Evolutionary conservation across 495 filamentous ascomycete genomes (phyloP).

Genomic region (Talaromyces ruber): DNA sequence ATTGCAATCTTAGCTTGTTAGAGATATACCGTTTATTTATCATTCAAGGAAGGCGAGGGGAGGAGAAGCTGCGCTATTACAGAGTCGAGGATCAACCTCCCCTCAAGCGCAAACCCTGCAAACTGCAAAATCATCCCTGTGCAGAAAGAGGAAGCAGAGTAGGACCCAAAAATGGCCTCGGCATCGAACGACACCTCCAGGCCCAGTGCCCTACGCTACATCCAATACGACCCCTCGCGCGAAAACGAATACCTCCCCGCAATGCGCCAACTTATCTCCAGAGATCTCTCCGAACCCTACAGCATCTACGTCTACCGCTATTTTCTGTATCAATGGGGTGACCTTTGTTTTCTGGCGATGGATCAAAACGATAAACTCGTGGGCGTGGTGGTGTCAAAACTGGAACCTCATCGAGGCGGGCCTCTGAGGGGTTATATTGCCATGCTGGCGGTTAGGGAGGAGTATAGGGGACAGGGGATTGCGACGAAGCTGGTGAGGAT

Average conservation of each 20-base stretch:
- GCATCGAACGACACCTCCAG: neutral
- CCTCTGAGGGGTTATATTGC: constrained; percentile 93
- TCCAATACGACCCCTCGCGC: constrained; percentile 71
- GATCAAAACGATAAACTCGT: constrained; percentile 48
- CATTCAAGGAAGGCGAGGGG: neutral
- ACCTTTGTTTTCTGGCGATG: constrained; percentile 88
- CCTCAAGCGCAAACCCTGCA: neutral
- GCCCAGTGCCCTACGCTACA: constrained; percentile 53
- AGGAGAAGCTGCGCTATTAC: neutral
- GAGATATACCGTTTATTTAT: neutral
- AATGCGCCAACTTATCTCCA: constrained; percentile 89
- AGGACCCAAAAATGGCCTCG: neutral
- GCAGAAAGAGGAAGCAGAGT: neutral
- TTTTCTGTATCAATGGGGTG: constrained; percentile 96
- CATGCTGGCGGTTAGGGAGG: constrained; percentile 83
- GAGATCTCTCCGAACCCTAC: constrained; percentile 96
- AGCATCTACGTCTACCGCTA: constrained; percentile 99
- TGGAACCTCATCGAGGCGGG: constrained; percentile 76
- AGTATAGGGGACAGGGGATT: constrained; percentile 78
- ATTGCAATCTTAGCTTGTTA: neutral
- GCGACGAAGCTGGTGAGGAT: constrained; percentile 81
- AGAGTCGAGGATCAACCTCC: neutral
- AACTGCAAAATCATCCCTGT: neutral
- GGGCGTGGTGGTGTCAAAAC: constrained; percentile 93
- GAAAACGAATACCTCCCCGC: constrained; percentile 76